Base-by-base conservation (phyloP, 2,329 filamentous ascomycete genomes). In the Colletotrichum zoysiae region DNA sequence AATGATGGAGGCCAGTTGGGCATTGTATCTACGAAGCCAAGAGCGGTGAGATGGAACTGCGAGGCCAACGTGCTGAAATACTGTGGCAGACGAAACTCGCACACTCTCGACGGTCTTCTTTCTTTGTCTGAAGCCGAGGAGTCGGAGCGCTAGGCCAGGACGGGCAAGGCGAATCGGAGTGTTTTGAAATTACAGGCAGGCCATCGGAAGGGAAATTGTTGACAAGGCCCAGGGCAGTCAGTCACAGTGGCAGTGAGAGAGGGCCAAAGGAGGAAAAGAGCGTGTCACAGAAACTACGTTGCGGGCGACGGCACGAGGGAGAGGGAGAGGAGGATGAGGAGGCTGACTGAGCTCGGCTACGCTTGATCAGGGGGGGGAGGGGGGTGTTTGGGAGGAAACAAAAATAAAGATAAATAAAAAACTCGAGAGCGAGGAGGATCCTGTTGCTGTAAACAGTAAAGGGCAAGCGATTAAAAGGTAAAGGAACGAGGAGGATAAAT, bases 261-360 rank as follows among this genome's bases (percentile, higher is more conserved):
- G 56, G 53, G 30, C n/a, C 23, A 38, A 38, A 26, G 18, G 40
- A 56, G 51, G 23, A 20, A 33, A 26, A 30, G 38, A 55, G 71
- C 55, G 66, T 65, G 70, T 51, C 59, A 65, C 59, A 72, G 59
- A 65, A 70, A 66, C 60, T 42, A 51, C 50, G 56, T 73, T 73
- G 58, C 46, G 53, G 64, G 70, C 70, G 70, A 67, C 70, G 67
- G 70, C 70, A 70, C 53, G 26, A 26, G 20, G 20, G 44, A 46
- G 40, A 42, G 14, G 40, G 18, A 14, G 40, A 16, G 11, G 11
- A 44, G 18, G 42, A 44, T 16, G 42, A 55, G 50, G n/a, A 26
- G 51, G 44, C 38, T 60, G 62, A 30, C 46, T 60, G 62, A 48
- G 67, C 46, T 60, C 62, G 44, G 67, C 44, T 70, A 44, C 53